Evolutionary conservation across 331 rosid species (phyloP).

Genomic region (Spiraea crenata): DNA sequence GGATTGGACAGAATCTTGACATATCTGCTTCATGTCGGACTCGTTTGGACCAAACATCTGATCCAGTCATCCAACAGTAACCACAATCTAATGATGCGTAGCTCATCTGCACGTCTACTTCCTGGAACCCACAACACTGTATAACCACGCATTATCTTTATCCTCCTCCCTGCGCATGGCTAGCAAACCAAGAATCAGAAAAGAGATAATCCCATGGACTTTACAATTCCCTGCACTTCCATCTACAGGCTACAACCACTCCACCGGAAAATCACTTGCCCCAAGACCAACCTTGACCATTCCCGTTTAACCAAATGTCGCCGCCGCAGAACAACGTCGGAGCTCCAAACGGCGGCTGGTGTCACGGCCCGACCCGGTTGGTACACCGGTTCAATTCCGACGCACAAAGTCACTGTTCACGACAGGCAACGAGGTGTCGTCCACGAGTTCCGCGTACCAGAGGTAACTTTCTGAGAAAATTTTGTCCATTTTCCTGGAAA

Average conservation of each 20-base stretch:
- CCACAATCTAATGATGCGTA: background rate
- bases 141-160: background rate
- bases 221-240: conserved; percentile 45
- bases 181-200: background rate
- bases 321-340: conserved; percentile 39
- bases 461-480: conserved; percentile 40
- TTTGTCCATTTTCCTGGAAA: background rate
- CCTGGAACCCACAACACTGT: background rate
- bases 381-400: conserved; percentile 40
- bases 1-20: too few relatives aligned
- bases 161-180: conserved; percentile 6
- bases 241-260: conserved; percentile 16
- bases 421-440: conserved; percentile 72
- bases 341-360: conserved; percentile 51
- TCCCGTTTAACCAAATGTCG: conserved; percentile 35
- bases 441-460: conserved; percentile 87
- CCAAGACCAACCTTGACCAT: conserved; percentile 1
- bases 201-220: conserved; percentile 45
- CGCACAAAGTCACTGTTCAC: conserved; percentile 84
- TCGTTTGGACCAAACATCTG: too few relatives aligned
- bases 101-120: background rate
- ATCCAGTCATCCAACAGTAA: too few relatives aligned
- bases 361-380: conserved; percentile 27
- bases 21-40: too few relatives aligned
- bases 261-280: conserved; percentile 20